A percentile compares a stretch with the other conserved stretches of the same genome.
Evolutionary conservation across 768 basidiomycete species (phyloP).

Genomic region (Dacryopinax primogenitus): DNA sequence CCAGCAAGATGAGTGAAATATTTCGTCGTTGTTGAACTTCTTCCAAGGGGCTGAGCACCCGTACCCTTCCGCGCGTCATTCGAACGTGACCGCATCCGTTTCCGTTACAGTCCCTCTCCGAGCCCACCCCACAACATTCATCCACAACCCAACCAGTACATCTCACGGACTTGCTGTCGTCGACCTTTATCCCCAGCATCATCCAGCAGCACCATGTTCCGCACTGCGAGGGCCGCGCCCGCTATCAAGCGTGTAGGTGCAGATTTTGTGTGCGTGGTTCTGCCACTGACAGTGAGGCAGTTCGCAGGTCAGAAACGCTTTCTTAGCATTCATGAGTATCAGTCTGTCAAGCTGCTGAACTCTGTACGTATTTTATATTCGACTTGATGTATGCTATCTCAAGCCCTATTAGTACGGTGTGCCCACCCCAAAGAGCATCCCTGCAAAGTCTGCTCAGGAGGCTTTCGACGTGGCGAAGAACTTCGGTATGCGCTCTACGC

Average conservation of each 20-base stretch:
- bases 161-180: neutral
- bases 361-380: conserved; percentile 41
- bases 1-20: neutral
- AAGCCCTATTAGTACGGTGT: conserved; percentile 63
- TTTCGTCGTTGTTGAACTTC: too few species aligned
- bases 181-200: neutral
- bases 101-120: conserved; percentile 3
- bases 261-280: neutral
- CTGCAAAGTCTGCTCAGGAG: conserved; percentile 79
- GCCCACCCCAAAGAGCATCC: conserved; percentile 80
- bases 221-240: neutral
- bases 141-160: conserved; percentile 7
- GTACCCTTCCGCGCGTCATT: neutral
- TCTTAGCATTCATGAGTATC: conserved; percentile 96
- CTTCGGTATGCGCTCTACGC: conserved; percentile 46
- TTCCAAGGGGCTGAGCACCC: conserved; percentile 8
- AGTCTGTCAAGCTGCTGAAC: conserved; percentile 89
- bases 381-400: conserved; percentile 7
- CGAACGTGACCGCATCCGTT: conserved; percentile 7
- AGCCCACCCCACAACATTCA: neutral
- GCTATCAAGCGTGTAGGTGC: neutral
- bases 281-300: neutral
- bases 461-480: conserved; percentile 78
- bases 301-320: conserved; percentile 68
- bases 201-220: neutral